These are phyloP conservation scores for Diaporthe sp. DNA, from an alignment of 2,329 filamentous ascomycete species.

Conservation along the genomic window DNA sequence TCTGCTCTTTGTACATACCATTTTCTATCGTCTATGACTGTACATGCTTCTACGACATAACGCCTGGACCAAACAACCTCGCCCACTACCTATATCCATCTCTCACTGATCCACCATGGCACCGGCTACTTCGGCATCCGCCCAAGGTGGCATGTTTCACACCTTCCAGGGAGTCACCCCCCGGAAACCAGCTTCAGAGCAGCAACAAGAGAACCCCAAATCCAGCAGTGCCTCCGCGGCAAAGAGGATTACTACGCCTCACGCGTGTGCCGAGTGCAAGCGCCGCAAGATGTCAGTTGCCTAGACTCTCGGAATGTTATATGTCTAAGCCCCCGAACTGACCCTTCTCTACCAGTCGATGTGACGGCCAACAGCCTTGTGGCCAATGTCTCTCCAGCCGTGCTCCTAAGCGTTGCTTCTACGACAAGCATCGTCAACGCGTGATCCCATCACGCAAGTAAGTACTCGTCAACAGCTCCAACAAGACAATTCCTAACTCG, in stretches of 20 bases:
- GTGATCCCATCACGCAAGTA: constrained; percentile 83
- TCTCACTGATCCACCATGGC: constrained; percentile 48
- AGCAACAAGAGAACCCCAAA: constrained; percentile 52
- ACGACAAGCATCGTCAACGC: constrained; percentile 82
- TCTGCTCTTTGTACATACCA: constrained; percentile 32
- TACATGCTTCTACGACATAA: constrained; percentile 5
- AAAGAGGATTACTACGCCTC: constrained; percentile 65
- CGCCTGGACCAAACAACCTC: background rate
- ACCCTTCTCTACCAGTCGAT: constrained; percentile 60
- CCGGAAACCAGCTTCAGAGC: constrained; percentile 58
- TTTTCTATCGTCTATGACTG: constrained; percentile 4
- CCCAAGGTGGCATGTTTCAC: constrained; percentile 64
- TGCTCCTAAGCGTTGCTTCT: constrained; percentile 81
- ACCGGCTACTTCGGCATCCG: constrained; percentile 58
- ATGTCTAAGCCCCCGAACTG: constrained; percentile 37
- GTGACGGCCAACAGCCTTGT: constrained; percentile 84
- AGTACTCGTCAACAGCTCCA: constrained; percentile 44
- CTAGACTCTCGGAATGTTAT: background rate
- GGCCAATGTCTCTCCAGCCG: constrained; percentile 86
- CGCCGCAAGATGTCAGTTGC: constrained; percentile 75
- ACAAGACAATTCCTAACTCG: constrained; percentile 37
- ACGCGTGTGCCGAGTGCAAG: constrained; percentile 82
- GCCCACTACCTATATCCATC: constrained; percentile 7
- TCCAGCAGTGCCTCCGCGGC: constrained; percentile 49
- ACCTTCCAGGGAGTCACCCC: constrained; percentile 65